These are phyloP conservation scores for Bocquillonia castaneifolia DNA, from an alignment of 441 rosid species.

Conservation along the genomic window DNA sequence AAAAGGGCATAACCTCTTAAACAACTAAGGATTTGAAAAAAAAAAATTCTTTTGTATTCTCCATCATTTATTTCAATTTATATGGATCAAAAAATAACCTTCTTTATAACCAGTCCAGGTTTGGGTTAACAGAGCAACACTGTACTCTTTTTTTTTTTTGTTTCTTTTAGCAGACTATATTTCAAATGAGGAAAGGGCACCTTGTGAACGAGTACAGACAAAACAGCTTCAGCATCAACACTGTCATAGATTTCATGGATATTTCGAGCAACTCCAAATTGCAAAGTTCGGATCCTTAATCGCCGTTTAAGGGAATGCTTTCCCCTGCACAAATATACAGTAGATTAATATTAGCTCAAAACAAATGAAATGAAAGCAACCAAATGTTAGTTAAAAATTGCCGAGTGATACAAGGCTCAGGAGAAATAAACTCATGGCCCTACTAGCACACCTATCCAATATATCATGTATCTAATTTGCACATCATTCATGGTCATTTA, in stretches of 20 bases:
- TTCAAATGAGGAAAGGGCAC: slow-evolving; percentile 30
- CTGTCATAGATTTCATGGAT: slow-evolving; percentile 75
- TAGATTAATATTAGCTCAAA: slow-evolving; percentile 21
- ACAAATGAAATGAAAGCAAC: slow-evolving; percentile 3
- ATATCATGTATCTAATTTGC: neutral
- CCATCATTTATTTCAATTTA: neutral
- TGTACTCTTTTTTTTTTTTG: neutral
- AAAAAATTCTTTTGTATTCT: neutral
- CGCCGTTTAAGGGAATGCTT: slow-evolving; percentile 70
- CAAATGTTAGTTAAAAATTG: neutral
- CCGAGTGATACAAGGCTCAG: neutral
- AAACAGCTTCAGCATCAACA: slow-evolving; percentile 82
- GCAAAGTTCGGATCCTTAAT: slow-evolving; percentile 84
- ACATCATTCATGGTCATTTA: neutral
- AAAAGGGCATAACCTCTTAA: neutral
- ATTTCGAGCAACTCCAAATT: slow-evolving; percentile 68
- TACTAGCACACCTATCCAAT: neutral
- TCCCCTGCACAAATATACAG: slow-evolving; percentile 44
- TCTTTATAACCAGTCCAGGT: neutral
- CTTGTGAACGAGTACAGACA: slow-evolving; percentile 90
- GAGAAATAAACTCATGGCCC: neutral
- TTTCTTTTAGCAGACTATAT: neutral
- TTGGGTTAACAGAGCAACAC: neutral
- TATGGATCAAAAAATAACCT: neutral
- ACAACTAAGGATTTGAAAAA: neutral